Evolutionary conservation across 2,329 filamentous ascomycete genomes (phyloP), one percentile per base, ranked within the genome.

Genomic region (Trichoderma afroharzianum): DNA sequence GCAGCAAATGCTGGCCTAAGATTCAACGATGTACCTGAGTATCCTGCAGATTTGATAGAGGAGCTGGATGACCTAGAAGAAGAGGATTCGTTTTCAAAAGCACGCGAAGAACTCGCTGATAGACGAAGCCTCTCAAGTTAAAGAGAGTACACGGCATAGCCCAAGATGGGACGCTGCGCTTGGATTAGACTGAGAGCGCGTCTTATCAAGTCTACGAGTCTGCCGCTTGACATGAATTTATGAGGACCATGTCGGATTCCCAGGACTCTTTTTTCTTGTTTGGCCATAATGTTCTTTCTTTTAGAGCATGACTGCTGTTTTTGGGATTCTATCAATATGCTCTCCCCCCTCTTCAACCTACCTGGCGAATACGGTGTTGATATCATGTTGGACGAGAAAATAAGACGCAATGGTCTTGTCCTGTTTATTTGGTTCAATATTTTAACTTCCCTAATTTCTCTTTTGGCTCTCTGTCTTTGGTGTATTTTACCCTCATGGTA

Each of bases 1-100:
- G 47, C 43, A 24, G 58, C 58, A 21, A 70, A 57, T 30, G 59
- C 43, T n/a, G 26, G 24, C 55, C 53, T 61, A 43, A 43, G 26
- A 57, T n/a, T 70, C 24, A 63, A 9, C 28, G 68, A 70, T 5
- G 5, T 70, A 9, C 15, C 58, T 26, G 68, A 57, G n/a, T 30
- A n/a, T 57, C 32, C 33, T 6, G 21, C 57, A 8, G 68, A 63
- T 15, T 63, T 57, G 21, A 32, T 70, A 43, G 57, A 70, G 24
- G 68, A 43, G 14, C n/a, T 63, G 71, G 86, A 86, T 71, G 57
- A 62, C 8, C 9, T n/a, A 8, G 73, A 79, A 59, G 78, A 78
- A 26, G 80, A 88, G 28, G 81, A 88, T 87, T 81, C 84, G 59
- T 78, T 88, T 74, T 80, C 82, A 78, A 86, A 84, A 83, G 83